These are phyloP conservation scores for Protostelium mycophagum DNA, from an alignment of 78 protist genomes.

Conservation along the genomic window DNA sequence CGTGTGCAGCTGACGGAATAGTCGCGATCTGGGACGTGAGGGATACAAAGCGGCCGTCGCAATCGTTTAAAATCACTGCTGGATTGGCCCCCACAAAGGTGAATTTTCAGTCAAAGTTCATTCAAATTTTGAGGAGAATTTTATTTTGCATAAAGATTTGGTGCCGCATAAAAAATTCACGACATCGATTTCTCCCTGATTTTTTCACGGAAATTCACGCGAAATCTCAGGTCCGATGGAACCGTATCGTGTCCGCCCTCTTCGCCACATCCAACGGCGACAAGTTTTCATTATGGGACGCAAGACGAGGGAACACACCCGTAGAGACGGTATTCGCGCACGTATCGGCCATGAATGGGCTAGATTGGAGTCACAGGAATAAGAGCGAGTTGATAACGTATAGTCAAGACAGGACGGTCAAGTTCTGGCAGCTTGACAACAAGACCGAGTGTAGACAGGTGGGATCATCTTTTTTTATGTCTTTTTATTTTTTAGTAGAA, in stretches of 20 bases:
- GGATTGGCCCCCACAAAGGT: neutral
- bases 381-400: neutral
- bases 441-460: neutral
- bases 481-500: no score
- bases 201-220: neutral
- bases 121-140: no score
- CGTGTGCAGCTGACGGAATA: neutral
- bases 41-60: neutral
- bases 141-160: no score
- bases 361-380: neutral
- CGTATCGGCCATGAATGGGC: neutral
- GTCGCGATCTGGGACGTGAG: neutral
- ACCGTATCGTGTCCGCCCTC: neutral
- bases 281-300: neutral
- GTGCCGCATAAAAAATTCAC: neutral
- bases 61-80: neutral
- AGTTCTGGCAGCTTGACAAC: neutral
- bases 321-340: neutral
- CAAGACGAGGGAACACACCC: neutral
- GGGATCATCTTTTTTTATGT: neutral
- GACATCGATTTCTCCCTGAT: neutral
- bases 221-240: neutral
- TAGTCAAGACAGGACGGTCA: neutral
- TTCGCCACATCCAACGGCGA: neutral
- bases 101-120: no score